Evolutionary conservation across 306 rosid genomes (phyloP).

Genomic region (Quercus ilex): DNA sequence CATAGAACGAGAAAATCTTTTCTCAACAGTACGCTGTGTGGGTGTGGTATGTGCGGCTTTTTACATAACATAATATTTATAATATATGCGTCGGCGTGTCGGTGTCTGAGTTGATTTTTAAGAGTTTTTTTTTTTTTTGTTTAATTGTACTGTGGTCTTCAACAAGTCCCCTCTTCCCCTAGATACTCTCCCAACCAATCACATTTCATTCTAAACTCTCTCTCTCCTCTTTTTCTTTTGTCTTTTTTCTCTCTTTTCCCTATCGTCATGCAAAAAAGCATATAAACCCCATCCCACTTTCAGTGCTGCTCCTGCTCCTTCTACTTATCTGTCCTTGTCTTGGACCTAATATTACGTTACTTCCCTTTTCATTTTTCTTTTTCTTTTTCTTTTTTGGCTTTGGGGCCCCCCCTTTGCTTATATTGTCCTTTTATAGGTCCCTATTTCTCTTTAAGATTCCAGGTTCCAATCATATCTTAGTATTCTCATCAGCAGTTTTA

Average conservation of each 20-base stretch:
- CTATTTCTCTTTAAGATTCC: too few species aligned
- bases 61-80: not conserved
- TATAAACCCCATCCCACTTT: not conserved
- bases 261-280: constrained; percentile 14
- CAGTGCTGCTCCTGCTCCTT: not conserved
- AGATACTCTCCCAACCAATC: constrained; percentile 18
- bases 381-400: not conserved
- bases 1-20: too few species aligned
- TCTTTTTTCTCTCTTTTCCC: not conserved
- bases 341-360: not conserved
- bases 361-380: not conserved
- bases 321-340: constrained; percentile 8
- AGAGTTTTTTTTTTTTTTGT: too few species aligned
- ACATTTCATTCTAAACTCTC: not conserved
- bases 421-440: not conserved
- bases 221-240: not conserved
- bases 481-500: too few species aligned
- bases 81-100: constrained; percentile 3
- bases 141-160: not conserved
- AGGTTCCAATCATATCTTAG: too few species aligned
- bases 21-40: too few species aligned
- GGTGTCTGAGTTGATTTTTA: constrained; percentile 11
- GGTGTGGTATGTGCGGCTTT: not conserved
- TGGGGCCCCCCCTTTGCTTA: not conserved
- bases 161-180: not conserved